Evolutionary conservation across 192 early-diverging fungal genomes (phyloP), one percentile per base, ranked within the genome.

Genomic region (Kickxella alabastrina): DNA sequence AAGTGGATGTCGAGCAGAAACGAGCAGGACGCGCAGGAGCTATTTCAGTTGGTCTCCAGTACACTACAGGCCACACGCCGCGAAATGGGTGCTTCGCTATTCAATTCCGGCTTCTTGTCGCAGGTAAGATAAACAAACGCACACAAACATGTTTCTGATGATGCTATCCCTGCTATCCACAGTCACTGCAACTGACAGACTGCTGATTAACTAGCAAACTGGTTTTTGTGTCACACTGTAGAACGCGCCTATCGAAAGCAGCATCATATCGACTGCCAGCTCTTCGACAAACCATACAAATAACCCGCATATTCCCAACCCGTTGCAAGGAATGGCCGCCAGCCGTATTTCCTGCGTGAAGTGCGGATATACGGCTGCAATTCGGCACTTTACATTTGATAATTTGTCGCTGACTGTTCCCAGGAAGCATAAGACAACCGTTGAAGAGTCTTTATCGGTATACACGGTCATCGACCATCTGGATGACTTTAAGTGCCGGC

Each of bases 281-380:
- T 40, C 36, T 21, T 41, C 28, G 2, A 17, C 42, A 47, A n/a
- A 3, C 38, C 5, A n/a, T 12, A 14, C 6, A 3, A 34, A 26
- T 13, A 35, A 27, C 37, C 27, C 63, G 25, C 63, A 50, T 10
- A 52, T 59, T 13, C 35, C 49, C n/a, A 79, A 74, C 49, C 77
- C 77, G 3, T 36, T 79, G 26, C 37, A 65, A 19, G 77, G 77
- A 10, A 72, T 89, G 50, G 80, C 84, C 1, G 87, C 87, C 12
- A 86, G 82, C 22, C 79, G 83, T 29, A 82, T 85, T 12, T 80
- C 81, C 6, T 88, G 87, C 56, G 68, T 83, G 14, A 82, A 83
- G 17, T 88, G 87, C 39, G 83, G 80, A 12, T 84, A 88, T 39
- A 86, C 82, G 1, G 85, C 83, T n/a, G 84, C 84, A 2, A 87